These are phyloP conservation scores for Daldinia vernicosa DNA, from an alignment of 495 filamentous ascomycete species.

Conservation along the genomic window DNA sequence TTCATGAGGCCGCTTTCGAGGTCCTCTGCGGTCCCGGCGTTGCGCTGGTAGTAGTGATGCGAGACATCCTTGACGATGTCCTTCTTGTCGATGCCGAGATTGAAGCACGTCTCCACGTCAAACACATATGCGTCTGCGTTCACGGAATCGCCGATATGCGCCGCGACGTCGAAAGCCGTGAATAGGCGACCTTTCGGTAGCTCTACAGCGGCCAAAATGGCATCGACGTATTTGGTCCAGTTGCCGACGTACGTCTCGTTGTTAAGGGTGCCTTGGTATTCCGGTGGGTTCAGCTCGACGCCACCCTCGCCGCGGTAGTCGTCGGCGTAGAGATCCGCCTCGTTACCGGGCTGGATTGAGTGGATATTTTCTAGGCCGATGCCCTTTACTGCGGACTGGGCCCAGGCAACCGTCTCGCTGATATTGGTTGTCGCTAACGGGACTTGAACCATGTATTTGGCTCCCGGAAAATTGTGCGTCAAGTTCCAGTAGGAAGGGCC, in stretches of 20 bases:
- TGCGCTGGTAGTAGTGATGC: conserved; percentile 44
- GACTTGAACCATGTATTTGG: conserved; percentile 45
- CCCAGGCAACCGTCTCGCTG: conserved; percentile 44
- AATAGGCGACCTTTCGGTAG: conserved; percentile 39
- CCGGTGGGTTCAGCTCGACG: conserved; percentile 40
- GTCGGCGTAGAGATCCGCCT: conserved; percentile 42
- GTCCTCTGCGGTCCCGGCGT: conserved; percentile 35
- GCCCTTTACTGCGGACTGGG: conserved; percentile 35
- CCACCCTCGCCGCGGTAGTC: conserved; percentile 35
- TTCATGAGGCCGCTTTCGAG: conserved; percentile 41
- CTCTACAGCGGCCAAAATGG: conserved; percentile 28
- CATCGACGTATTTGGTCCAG: conserved; percentile 41
- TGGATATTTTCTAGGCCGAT: conserved; percentile 42
- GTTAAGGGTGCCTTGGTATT: conserved; percentile 41
- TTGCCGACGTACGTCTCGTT: conserved; percentile 47
- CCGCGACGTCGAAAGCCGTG: conserved; percentile 41
- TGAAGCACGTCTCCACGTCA: conserved; percentile 42
- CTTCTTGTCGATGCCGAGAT: conserved; percentile 39
- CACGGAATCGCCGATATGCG: conserved; percentile 30
- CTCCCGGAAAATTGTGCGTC: conserved; percentile 39
- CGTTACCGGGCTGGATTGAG: conserved; percentile 46
- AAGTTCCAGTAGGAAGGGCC: conserved; percentile 44
- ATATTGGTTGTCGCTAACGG: conserved; percentile 46
- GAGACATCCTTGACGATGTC: conserved; percentile 43
- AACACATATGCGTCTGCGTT: conserved; percentile 32